Conservation (phyloP, 2,329 filamentous ascomycete species). For the Apiospora saccharicola region DNA sequence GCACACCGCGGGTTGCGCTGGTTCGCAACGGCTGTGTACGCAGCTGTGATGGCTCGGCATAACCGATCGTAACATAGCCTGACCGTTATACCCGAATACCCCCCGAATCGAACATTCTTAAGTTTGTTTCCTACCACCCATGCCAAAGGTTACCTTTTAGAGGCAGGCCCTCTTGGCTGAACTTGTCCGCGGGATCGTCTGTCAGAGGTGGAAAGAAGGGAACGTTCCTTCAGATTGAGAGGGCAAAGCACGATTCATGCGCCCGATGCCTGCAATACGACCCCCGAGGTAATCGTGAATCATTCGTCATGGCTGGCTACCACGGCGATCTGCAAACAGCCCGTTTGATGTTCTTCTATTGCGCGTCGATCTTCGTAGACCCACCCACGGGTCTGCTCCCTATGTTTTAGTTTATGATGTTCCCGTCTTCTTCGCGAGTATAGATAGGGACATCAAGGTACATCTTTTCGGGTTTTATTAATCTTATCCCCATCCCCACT, state of each 20-base stretch:
- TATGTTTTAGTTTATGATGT: too few species aligned
- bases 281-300: neutral
- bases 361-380: neutral
- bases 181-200: neutral
- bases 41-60: too few species aligned
- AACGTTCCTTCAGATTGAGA: neutral
- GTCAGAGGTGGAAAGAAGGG: neutral
- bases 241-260: neutral
- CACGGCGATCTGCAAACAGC: neutral
- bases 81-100: too few species aligned
- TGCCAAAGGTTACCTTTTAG: neutral
- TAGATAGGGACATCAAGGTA: too few species aligned
- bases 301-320: neutral
- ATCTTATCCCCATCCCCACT: too few species aligned
- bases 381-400: neutral
- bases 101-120: neutral
- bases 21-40: neutral
- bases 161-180: neutral
- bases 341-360: neutral
- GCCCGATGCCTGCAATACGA: neutral
- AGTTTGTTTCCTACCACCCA: neutral
- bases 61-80: neutral
- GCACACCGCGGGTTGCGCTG: too few species aligned
- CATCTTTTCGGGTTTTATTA: too few species aligned
- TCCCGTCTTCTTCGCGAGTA: too few species aligned